Evolutionary conservation across 2,329 filamentous ascomycete species (phyloP).

Genomic region (Aspergillus sclerotialis): DNA sequence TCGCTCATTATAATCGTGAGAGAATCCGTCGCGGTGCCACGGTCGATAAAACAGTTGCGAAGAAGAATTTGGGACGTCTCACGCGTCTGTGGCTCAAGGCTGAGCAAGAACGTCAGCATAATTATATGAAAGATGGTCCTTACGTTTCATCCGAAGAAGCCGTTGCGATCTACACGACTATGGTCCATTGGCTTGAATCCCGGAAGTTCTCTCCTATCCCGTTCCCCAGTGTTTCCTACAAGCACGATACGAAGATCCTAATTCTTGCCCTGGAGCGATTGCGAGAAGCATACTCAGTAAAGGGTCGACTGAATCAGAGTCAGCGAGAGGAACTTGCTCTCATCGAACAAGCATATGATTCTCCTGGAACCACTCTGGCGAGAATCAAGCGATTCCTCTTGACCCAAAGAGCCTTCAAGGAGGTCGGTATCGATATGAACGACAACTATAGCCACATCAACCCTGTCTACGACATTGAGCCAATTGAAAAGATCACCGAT

Average conservation of each 20-base stretch:
- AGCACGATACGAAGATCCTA: conserved; percentile 98
- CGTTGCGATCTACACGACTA: conserved; percentile 97
- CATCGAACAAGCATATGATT: conserved; percentile 98
- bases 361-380: conserved; percentile 88
- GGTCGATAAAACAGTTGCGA: conserved; percentile 97
- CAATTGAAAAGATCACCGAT: conserved; percentile 98
- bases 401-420: conserved; percentile 96
- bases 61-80: conserved; percentile 94
- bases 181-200: conserved; percentile 97
- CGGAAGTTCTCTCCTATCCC: conserved; percentile 98
- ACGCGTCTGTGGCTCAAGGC: conserved; percentile 96
- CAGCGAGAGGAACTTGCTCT: conserved; percentile 93
- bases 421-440: conserved; percentile 99
- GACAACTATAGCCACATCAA: conserved; percentile 99
- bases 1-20: conserved; percentile 97
- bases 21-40: conserved; percentile 93
- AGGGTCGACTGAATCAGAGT: conserved; percentile 92
- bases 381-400: conserved; percentile 96
- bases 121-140: conserved; percentile 98
- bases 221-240: conserved; percentile 98
- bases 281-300: conserved; percentile 94
- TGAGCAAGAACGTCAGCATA: conserved; percentile 96
- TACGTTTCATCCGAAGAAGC: conserved; percentile 98
- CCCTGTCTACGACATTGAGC: conserved; percentile 96
- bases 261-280: conserved; percentile 90